Evolutionary conservation across 2,329 filamentous ascomycete species (phyloP).

Genomic region (Phialophora tarda): DNA sequence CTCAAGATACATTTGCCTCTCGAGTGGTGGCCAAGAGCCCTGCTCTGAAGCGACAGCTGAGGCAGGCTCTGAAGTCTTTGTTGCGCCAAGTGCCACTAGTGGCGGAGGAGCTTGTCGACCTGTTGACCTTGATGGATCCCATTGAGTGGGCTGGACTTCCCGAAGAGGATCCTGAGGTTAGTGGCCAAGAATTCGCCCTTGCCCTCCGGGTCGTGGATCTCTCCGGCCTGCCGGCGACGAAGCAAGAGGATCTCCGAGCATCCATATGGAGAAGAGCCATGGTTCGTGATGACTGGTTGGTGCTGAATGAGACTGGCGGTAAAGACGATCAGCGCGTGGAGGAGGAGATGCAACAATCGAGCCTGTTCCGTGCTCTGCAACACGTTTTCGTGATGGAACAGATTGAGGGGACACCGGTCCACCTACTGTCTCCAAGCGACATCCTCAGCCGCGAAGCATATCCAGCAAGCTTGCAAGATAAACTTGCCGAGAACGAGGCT

Average conservation of each 20-base stretch:
- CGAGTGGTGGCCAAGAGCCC: slow-evolving; percentile 62
- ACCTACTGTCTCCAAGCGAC: slow-evolving; percentile 29
- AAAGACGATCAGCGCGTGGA: slow-evolving; percentile 64
- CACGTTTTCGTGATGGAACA: slow-evolving; percentile 26
- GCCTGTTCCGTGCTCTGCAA: slow-evolving; percentile 33
- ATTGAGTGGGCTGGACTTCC: slow-evolving; percentile 48
- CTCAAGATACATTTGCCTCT: slow-evolving; percentile 69
- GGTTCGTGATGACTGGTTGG: slow-evolving; percentile 82
- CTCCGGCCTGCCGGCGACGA: slow-evolving; percentile 45
- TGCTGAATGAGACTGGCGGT: slow-evolving; percentile 76
- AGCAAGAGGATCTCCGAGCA: slow-evolving; percentile 57
- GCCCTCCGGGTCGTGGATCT: slow-evolving; percentile 67
- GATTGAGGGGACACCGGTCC: slow-evolving; percentile 19
- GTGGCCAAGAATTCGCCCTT: slow-evolving; percentile 70
- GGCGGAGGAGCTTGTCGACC: slow-evolving; percentile 61
- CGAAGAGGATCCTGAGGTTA: slow-evolving; percentile 54
- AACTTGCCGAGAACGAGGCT: slow-evolving; percentile 30
- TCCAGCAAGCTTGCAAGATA: slow-evolving; percentile 26
- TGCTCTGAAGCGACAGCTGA: slow-evolving; percentile 73
- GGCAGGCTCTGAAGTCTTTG: slow-evolving; percentile 71
- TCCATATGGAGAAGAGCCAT: slow-evolving; percentile 90
- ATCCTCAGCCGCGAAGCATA: slow-evolving; percentile 31
- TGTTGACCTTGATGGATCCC: slow-evolving; percentile 78
- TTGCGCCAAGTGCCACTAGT: slow-evolving; percentile 72
- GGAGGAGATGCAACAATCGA: slow-evolving; percentile 31